Conservation (phyloP, 2,329 filamentous ascomycete genomes). For the Pestalotiopsis sp. region DNA sequence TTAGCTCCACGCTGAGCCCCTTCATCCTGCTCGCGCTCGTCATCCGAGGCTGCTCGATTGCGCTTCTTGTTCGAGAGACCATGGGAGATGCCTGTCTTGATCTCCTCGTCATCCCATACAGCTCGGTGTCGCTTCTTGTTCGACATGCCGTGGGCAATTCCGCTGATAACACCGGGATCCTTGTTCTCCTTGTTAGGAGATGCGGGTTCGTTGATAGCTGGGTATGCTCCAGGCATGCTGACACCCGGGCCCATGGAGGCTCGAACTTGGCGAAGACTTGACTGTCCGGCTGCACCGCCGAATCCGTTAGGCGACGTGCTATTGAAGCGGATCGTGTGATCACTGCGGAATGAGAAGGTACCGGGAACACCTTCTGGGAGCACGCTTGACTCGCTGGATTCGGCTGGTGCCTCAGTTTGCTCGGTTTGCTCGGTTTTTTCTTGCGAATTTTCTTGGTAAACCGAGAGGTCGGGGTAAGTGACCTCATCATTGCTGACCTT, state of each 20-base stretch:
- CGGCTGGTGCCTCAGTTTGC: neutral
- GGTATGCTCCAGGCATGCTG: constrained; percentile 59
- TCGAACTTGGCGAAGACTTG: constrained; percentile 61
- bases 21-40: constrained; percentile 45
- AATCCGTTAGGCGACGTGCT: constrained; percentile 50
- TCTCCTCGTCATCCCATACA: constrained; percentile 49
- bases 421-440: constrained; percentile 5
- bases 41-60: constrained; percentile 46
- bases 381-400: constrained; percentile 14
- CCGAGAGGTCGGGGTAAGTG: constrained; percentile 55
- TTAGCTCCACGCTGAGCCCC: constrained; percentile 53
- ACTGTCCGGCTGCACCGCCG: constrained; percentile 57
- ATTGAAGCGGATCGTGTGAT: constrained; percentile 63
- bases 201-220: constrained; percentile 26
- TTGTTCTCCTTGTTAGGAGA: constrained; percentile 41
- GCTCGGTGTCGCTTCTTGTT: constrained; percentile 68
- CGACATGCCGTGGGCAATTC: constrained; percentile 60
- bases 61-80: constrained; percentile 61
- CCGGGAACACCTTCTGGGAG: constrained; percentile 47
- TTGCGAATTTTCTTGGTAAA: constrained; percentile 23
- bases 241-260: constrained; percentile 44
- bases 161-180: constrained; percentile 33
- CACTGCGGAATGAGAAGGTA: constrained; percentile 65
- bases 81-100: constrained; percentile 53
- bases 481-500: constrained; percentile 36